These are phyloP conservation scores for Kuraishia borneana DNA, from an alignment of 805 yeast species.

Conservation along the genomic window DNA sequence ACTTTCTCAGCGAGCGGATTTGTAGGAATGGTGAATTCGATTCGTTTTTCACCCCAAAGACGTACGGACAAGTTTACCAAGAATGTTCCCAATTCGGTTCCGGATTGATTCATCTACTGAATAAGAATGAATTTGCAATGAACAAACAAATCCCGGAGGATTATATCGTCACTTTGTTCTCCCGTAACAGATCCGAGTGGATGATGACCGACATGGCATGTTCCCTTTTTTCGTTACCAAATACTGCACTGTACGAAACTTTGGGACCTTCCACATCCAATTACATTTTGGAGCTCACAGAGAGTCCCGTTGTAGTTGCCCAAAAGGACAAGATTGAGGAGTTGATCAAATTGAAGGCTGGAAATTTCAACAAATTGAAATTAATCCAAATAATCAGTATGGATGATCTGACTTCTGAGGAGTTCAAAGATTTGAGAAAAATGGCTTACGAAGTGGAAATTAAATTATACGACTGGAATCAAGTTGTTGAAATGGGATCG, in stretches of 20 bases:
- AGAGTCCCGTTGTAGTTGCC: conserved; percentile 45
- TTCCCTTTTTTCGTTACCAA: conserved; percentile 41
- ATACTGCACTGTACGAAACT: conserved; percentile 46
- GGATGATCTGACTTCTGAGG: conserved; percentile 30
- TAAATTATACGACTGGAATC: conserved; percentile 23
- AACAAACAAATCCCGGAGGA: conserved; percentile 8
- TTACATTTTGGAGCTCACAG: conserved; percentile 50
- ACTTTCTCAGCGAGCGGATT: conserved; percentile 26
- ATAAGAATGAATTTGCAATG: conserved; percentile 5
- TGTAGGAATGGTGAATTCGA: conserved; percentile 25
- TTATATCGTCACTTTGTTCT: conserved; percentile 44
- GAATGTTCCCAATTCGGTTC: conserved; percentile 41
- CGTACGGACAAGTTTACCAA: conserved; percentile 28
- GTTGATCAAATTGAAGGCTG: conserved; percentile 33
- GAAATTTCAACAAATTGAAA: conserved; percentile 19
- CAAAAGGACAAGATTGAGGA: conserved; percentile 38
- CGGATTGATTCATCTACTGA: conserved; percentile 36
- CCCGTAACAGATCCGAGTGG: conserved; percentile 61
- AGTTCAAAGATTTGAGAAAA: conserved; percentile 15
- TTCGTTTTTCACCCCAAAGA: conserved; percentile 28
- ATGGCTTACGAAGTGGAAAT: conserved; percentile 13
- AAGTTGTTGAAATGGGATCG: conserved; percentile 27
- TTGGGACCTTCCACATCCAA: conserved; percentile 49
- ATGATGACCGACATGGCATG: conserved; percentile 58
- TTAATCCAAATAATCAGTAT: conserved; percentile 46